Base-by-base conservation (phyloP, 202 grass and related monocot genomes). In the Sporobolus alterniflorus region DNA sequence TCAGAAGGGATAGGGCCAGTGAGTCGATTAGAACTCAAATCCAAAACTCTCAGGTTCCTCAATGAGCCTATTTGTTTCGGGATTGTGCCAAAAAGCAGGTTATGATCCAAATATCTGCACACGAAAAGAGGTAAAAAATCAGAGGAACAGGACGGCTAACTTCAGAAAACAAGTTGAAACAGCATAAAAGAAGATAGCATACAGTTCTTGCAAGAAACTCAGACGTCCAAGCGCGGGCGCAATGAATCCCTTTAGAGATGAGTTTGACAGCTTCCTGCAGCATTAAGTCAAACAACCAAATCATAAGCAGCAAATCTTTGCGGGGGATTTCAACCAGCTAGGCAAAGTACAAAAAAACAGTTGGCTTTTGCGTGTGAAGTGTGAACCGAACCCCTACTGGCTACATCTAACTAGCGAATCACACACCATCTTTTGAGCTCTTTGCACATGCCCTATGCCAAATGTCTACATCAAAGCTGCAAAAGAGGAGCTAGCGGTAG, bases 191-290 rank as follows among this genome's bases (percentile, higher is more conserved):
- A 17, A 50, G 21, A 12, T 31, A 48, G 73, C 93, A 69, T 90
- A 99, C 96, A 96, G 56, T 78, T 99, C 96, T 83, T 96, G 89
- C 83, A 99, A 72, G 63, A 92, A 96, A 76, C 26, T 80, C 6
- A 99, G 77, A 14, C 51, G 71, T 30, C 87, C 89, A 75, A 99
- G 82, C 66, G 87, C 89, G 0, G 85, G 91, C 47, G 96, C 77
- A n/a, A 99, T 82, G 83, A 99, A 99, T 82, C 96, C 96, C 83
- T 89, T 99, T 50, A 99, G 87, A 26, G 88, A 92, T 9, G 77
- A 92, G 49, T 92, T 93, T 2, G 96, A 92, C 66, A 99, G 89
- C 44, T 83, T 94, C 83, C 96, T 99, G 87, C 72, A 89, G 82
- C 46, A 64, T 25, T 2, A 60, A 21, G 71, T 73, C 60, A 43